These are phyloP conservation scores for Alliaria petiolata DNA, from an alignment of 345 rosid genomes.

Conservation along the genomic window DNA sequence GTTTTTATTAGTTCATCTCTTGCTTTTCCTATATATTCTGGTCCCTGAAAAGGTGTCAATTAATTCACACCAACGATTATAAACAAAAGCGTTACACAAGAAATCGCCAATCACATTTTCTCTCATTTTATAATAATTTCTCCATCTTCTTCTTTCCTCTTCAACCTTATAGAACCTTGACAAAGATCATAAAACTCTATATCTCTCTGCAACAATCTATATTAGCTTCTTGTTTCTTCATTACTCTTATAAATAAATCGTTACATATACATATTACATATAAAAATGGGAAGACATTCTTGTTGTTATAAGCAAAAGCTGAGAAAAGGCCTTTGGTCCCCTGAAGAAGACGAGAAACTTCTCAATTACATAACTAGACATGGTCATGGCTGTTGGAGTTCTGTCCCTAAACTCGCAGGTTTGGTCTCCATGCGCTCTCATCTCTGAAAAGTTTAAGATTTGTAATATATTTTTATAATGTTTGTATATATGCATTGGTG, in stretches of 20 bases:
- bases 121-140: constrained; percentile 18
- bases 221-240: constrained; percentile 9
- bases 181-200: not conserved
- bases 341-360: constrained; percentile 86
- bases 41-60: constrained; percentile 27
- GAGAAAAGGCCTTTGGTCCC: constrained; percentile 91
- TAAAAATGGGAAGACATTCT: constrained; percentile 68
- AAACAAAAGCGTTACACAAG: constrained; percentile 26
- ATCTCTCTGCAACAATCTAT: constrained; percentile 10
- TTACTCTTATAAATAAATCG: not conserved
- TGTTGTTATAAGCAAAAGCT: constrained; percentile 72
- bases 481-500: constrained; percentile 11
- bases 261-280: no score
- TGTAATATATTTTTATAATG: not conserved
- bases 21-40: constrained; percentile 8
- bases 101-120: constrained; percentile 26
- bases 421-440: not conserved
- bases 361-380: constrained; percentile 61
- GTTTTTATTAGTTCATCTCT: constrained; percentile 5
- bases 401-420: constrained; percentile 88
- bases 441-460: not conserved
- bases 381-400: constrained; percentile 90
- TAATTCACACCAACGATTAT: constrained; percentile 31
- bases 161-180: constrained; percentile 18
- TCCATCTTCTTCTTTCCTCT: constrained; percentile 11